Evolutionary conservation across 1,139 yeast species (phyloP), one percentile per base, ranked within the genome.

Genomic region (Suhomyces chickasaworum): DNA sequence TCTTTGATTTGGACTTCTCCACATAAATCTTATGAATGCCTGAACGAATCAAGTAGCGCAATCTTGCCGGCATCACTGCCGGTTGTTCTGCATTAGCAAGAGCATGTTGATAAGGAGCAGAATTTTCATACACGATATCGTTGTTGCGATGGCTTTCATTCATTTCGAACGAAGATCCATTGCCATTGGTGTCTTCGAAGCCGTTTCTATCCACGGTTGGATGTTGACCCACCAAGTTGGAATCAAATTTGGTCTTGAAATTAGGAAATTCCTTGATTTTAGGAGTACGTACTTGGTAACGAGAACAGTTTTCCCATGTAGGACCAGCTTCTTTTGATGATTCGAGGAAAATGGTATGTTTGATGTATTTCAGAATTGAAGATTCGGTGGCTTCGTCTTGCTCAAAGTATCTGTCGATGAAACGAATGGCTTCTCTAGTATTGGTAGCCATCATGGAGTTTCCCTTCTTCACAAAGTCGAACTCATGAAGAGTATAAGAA

Each of bases 381-480:
- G 49, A 53, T 8, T 49, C 52, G 18, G 27, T 52, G 10, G 29
- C 40, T 27, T 45, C 48, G 32, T 59, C 57, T 39, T 49, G 17
- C 49, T 72, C 72, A 46, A 65, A 56, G 57, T 68, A 47, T 53
- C 67, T 53, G 52, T 81, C 86, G 46, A 83, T 76, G 53, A 81
- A 78, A 40, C 73, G 64, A 23, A 81, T 71, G 23, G 84, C 78
- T 54, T 80, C 84, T 46, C 83, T 66, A 4, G 86, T 81, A 61
- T 80, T 80, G 9, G 75, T 71, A 8, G 86, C 81, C 51, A 70
- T 65, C 63, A 81, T 71, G 2, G 82, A 71, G n/a, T 73, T 65
- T 0, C 84, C 84, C 47, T 75, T 76, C 57, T 78, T 81, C 45
- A 71, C 69, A 54, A 63, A 77, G 46, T 81, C 85, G 54, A 83